Percentiles rank a stretch among this genome's conserved stretches.
Conservation (phyloP, 495 filamentous ascomycete genomes). For the Patellaria atrata region DNA sequence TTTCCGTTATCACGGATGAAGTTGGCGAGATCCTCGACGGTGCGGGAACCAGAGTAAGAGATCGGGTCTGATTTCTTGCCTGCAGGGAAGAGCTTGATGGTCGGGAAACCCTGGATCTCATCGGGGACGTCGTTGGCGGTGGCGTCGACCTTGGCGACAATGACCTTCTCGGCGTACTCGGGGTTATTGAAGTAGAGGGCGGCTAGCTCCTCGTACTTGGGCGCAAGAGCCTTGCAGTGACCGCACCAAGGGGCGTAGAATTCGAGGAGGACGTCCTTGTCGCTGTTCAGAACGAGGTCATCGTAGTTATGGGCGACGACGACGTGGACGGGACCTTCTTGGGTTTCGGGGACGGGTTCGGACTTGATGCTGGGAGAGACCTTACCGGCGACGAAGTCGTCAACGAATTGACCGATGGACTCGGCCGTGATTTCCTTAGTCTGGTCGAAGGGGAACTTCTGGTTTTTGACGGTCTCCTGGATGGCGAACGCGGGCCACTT, state of each 20-base stretch:
- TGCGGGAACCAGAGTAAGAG: constrained; percentile 78
- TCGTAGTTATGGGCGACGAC: constrained; percentile 93
- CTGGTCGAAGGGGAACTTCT: constrained; percentile 92
- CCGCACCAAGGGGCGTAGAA: constrained; percentile 99
- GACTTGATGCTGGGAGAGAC: constrained; percentile 93
- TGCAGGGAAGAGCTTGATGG: constrained; percentile 95
- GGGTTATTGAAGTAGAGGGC: constrained; percentile 55
- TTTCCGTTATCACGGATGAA: constrained; percentile 95
- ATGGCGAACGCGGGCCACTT: constrained; percentile 97
- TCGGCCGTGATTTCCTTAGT: constrained; percentile 62
- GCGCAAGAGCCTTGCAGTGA: constrained; percentile 87
- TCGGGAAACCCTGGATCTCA: constrained; percentile 95
- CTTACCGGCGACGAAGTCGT: constrained; percentile 78
- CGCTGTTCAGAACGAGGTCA: constrained; percentile 77
- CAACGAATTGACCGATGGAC: constrained; percentile 67
- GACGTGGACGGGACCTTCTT: constrained; percentile 78
- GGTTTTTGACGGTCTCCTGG: constrained; percentile 89
- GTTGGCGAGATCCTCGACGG: constrained; percentile 80
- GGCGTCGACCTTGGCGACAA: constrained; percentile 89
- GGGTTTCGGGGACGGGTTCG: constrained; percentile 87
- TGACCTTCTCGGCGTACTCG: constrained; percentile 68
- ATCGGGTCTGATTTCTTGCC: constrained; percentile 73
- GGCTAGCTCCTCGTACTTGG: constrained; percentile 72
- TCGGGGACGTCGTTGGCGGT: constrained; percentile 95
- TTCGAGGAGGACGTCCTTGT: constrained; percentile 94